Evolutionary conservation across 352 stramenopile species (phyloP), one percentile per base, ranked within the genome.

Genomic region (Phytophthora aleatoria): DNA sequence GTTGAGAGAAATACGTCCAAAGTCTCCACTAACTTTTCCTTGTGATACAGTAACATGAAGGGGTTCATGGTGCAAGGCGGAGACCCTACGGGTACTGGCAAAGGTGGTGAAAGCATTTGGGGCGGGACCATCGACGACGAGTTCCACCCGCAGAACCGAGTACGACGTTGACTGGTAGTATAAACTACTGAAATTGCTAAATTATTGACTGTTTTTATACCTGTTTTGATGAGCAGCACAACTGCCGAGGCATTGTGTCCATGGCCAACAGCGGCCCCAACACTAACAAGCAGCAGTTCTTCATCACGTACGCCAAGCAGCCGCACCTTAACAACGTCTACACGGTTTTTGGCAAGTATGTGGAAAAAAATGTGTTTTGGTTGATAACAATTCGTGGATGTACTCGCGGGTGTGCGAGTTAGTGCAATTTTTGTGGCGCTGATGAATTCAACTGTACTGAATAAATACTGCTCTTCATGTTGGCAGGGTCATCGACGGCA

Each of bases 271-370:
- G 83, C 61, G 88, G 89, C 1, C 82, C 92, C 27, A 92, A 96
- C 73, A 97, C 93, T 36, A 98, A 98, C 79, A 87, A 90, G 62
- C 94, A 94, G 58, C 96, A 99, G 77, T 99, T 99, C 69, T 99
- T 99, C 77, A 98, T 99, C 69, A 98, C 96, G 42, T 99, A 98
- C 62, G 91, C 94, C 69, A 94, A 94, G 68, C 95, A 99, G 67
- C 92, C 96, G 47, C 96, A 99, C 69, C 79, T 99, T 41, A 99
- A 99, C 81, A 99, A 99, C 76, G 84, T 98, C 20, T 98, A 99
- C 85, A 98, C 95, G 52, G 90, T 99, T 27, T 99, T 99, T 79
- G 97, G 94, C 71, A 92, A 97, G 87, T 95, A 82, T 42, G 81
- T 85, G 43, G 20, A 20, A 28, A 45, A 50, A 41, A 38, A 61